Evolutionary conservation across 345 rosid genomes (phyloP), one percentile per base, ranked within the genome.

Genomic region (Linum lewisii): DNA sequence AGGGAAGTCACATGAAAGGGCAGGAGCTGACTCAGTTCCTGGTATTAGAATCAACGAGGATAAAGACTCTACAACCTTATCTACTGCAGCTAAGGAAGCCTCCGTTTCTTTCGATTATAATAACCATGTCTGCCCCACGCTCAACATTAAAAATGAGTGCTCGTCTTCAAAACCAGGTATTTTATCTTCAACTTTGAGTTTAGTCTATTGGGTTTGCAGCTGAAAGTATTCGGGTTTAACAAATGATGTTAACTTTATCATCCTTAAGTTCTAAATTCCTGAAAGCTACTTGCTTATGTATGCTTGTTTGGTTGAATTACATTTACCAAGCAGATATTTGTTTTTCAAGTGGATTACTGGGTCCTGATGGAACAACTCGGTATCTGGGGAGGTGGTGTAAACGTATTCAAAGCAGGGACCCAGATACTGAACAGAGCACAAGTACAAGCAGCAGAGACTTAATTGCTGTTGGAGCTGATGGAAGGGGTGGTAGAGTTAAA

Each of bases 381-480:
- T 80, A 79, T 68, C 64, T 85, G 69, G 83, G 95, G 50, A 89
- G 87, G 70, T 93, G 99, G 99, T 89, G 86, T 75, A 93, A 82
- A 76, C 85, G 86, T 45, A 75, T 77, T 58, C 81, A 83, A 38
- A 71, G 65, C 51, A 79, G 67, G 37, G 64, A 72, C 50, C 54
- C 69, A 34, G 58, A 18, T 56, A 19, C 66, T 47, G 15, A 62
- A 26, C 69, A 65, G 37, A 71, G 78, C 45, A 54, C 66, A 37
- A 71, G 65, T 44, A 34, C 73, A 66, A 76, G 62, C 44, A 80
- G 67, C 34, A 76, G 88, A 60, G 81, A 78, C 77, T 68, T 93
- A 47, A 85, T 90, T 66, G 62, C 90, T 62, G 73, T 84, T 64
- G 97, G 97, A 57, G 81, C 90, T 58, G 96, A 93, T 77, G 97